phyloP scores from a whole-genome alignment of 1,284 basidiomycete species.

The Sanghuangporus weigelae region DNA sequence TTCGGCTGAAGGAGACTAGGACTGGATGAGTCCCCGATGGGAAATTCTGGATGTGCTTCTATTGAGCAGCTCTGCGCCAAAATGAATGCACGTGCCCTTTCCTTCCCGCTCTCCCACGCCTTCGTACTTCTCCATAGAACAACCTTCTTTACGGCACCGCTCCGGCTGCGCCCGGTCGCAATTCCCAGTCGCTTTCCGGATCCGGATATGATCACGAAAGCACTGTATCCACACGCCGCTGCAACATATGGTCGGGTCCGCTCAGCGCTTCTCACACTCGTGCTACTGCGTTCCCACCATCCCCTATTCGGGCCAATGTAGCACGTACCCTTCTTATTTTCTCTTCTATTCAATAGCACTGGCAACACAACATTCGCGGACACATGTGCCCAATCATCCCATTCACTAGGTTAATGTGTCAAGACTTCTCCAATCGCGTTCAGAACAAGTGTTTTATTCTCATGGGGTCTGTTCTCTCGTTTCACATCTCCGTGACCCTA shows the following conservation, averaged over 20 bases:
- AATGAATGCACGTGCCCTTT: not conserved
- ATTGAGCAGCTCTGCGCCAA: not conserved
- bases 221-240: not conserved
- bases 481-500: not conserved
- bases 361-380: not conserved
- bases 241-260: not conserved
- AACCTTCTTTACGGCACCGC: not conserved
- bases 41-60: not conserved
- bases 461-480: not conserved
- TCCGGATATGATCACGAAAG: not conserved
- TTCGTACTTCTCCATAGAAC: not conserved
- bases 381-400: not conserved
- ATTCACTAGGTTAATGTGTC: not conserved
- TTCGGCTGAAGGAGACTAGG: not conserved
- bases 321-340: not conserved
- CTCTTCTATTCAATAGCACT: not conserved
- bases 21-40: not conserved
- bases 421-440: not conserved
- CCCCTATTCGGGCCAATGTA: not conserved
- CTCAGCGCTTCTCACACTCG: not conserved
- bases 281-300: not conserved
- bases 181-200: not conserved
- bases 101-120: not conserved
- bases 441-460: not conserved
- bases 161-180: not conserved